phyloP scores from a whole-genome alignment of 805 yeast species.

The Starmerella sp. region DNA sequence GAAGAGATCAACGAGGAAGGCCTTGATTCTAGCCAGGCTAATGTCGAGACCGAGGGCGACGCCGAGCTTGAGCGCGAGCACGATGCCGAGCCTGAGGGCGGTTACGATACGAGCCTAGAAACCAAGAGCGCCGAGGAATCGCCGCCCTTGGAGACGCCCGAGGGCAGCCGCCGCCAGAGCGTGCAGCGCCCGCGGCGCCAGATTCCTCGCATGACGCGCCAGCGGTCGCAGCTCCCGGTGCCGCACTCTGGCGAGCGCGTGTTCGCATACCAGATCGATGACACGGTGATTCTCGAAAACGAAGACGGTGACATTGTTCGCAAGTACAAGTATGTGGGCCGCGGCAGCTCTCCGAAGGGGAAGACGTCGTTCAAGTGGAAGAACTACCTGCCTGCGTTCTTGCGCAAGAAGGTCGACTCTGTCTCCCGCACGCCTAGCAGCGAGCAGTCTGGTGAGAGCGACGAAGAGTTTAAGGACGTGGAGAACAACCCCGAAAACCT shows the following conservation, averaged over 20 bases:
- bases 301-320: conserved; percentile 86
- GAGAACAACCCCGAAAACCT: conserved; percentile 22
- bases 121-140: not conserved
- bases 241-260: conserved; percentile 18
- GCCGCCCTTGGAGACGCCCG: not conserved
- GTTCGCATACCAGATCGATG: conserved; percentile 66
- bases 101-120: not conserved
- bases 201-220: conserved; percentile 3
- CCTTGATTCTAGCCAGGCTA: not conserved
- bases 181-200: conserved; percentile 15
- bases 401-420: not conserved
- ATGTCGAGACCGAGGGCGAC: not conserved
- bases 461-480: conserved; percentile 16
- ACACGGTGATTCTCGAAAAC: conserved; percentile 71
- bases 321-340: conserved; percentile 63
- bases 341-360: conserved; percentile 22
- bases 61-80: no score
- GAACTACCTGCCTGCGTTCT: not conserved
- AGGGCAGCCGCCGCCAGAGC: not conserved
- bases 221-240: conserved; percentile 6
- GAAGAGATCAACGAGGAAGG: not conserved
- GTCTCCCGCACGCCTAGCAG: not conserved
- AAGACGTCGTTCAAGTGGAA: not conserved
- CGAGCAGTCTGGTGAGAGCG: conserved; percentile 3
- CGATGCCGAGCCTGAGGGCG: not conserved